These are phyloP conservation scores for Glycine soja DNA, from an alignment of 306 rosid species.

Conservation along the genomic window DNA sequence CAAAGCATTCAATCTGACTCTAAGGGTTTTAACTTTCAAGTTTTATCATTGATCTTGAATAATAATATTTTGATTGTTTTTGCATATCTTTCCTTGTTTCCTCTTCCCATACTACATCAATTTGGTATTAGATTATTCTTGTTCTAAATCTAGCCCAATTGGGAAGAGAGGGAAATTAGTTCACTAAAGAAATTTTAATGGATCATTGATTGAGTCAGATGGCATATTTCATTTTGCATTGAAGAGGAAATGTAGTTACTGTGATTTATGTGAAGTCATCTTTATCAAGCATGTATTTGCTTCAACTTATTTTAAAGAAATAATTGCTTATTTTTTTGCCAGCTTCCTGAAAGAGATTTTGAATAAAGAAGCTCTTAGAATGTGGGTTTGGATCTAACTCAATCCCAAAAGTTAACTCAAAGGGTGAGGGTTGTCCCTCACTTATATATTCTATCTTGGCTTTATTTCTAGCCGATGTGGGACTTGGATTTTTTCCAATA, in stretches of 20 bases:
- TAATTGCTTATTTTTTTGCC: not conserved
- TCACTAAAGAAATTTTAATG: not conserved
- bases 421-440: no score
- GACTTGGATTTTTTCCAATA: no score
- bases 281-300: not conserved
- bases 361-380: not conserved
- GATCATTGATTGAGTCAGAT: constrained; percentile 22
- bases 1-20: not conserved
- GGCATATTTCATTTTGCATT: constrained; percentile 11
- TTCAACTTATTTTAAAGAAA: not conserved
- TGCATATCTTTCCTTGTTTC: constrained; percentile 9
- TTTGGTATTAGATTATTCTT: constrained; percentile 6
- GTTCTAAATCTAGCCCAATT: not conserved
- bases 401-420: no score
- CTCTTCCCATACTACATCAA: not conserved
- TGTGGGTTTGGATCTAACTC: no score
- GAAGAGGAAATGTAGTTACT: constrained; percentile 5
- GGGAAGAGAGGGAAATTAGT: not conserved
- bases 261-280: constrained; percentile 2
- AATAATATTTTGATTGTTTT: not conserved
- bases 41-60: not conserved
- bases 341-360: not conserved
- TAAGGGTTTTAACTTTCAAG: constrained; percentile 2
- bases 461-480: no score
- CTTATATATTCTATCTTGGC: no score